Percentiles rank a stretch among this genome's conserved stretches.
Conservation (phyloP, 2,329 filamentous ascomycete genomes). For the Colletotrichum sp. region DNA sequence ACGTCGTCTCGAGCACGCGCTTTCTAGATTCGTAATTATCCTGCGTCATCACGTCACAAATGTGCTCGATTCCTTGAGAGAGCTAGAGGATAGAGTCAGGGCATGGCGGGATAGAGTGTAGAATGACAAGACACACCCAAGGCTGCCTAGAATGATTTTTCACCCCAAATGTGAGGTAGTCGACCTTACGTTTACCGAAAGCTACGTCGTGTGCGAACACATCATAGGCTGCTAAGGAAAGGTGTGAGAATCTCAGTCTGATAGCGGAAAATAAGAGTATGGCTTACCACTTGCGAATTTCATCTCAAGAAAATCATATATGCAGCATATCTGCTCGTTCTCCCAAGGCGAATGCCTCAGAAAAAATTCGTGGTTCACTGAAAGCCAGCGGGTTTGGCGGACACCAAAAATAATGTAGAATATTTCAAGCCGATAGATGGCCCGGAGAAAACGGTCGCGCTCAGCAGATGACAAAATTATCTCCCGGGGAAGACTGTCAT, state of each 20-base stretch:
- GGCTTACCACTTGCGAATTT: accelerated
- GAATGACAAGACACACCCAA: accelerated
- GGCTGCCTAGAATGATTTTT: neutral
- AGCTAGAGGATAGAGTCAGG: neutral
- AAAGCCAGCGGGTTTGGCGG: too few species aligned
- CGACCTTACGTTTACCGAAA: neutral
- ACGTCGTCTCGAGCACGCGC: neutral
- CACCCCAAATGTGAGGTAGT: accelerated
- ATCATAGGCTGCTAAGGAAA: neutral
- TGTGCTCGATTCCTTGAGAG: neutral
- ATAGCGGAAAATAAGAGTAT: accelerated
- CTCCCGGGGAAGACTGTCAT: accelerated
- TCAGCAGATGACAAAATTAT: neutral
- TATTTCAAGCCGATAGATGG: neutral
- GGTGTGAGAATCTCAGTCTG: neutral
- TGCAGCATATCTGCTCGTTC: neutral
- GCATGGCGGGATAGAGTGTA: neutral
- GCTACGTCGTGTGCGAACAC: neutral
- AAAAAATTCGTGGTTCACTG: neutral
- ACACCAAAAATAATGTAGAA: neutral
- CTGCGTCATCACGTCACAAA: accelerated
- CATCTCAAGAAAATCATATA: neutral
- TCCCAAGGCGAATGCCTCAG: neutral
- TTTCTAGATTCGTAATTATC: neutral
- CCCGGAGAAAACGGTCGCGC: neutral